Conservation (phyloP, 2,329 filamentous ascomycete genomes). For the Coniochaeta hoffmannii region DNA sequence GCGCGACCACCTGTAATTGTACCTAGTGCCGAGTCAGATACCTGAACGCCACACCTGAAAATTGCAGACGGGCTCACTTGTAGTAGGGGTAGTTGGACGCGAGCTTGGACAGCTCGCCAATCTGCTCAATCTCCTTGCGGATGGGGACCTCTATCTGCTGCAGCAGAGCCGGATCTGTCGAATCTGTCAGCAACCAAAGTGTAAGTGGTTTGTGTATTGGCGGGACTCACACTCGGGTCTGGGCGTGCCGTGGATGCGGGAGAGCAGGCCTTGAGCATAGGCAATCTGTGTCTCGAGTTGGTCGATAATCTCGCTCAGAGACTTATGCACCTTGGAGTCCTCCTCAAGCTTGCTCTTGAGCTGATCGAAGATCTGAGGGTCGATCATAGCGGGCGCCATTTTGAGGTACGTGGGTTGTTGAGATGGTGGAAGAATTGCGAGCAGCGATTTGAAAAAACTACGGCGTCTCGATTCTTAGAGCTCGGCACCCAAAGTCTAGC, state of each 20-base stretch:
- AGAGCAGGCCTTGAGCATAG: conserved; percentile 74
- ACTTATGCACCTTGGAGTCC: conserved; percentile 74
- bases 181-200: conserved; percentile 7
- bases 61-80: conserved; percentile 50
- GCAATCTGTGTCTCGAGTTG: conserved; percentile 77
- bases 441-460: background rate
- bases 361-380: conserved; percentile 77
- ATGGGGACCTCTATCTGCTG: conserved; percentile 65
- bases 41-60: background rate
- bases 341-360: conserved; percentile 88
- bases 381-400: conserved; percentile 46
- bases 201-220: background rate
- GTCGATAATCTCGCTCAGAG: conserved; percentile 74
- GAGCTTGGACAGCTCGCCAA: conserved; percentile 61
- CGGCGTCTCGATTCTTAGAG: background rate
- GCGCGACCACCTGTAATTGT: conserved; percentile 80
- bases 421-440: background rate
- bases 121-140: conserved; percentile 61
- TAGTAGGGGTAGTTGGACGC: conserved; percentile 92
- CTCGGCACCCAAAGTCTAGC: background rate
- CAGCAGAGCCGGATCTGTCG: conserved; percentile 59
- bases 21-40: conserved; percentile 29
- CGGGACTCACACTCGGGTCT: conserved; percentile 40
- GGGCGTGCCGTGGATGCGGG: conserved; percentile 82
- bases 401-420: conserved; percentile 1